Evolutionary conservation across 805 yeast species (phyloP).

Genomic region (Starmerella ratchasimensis): DNA sequence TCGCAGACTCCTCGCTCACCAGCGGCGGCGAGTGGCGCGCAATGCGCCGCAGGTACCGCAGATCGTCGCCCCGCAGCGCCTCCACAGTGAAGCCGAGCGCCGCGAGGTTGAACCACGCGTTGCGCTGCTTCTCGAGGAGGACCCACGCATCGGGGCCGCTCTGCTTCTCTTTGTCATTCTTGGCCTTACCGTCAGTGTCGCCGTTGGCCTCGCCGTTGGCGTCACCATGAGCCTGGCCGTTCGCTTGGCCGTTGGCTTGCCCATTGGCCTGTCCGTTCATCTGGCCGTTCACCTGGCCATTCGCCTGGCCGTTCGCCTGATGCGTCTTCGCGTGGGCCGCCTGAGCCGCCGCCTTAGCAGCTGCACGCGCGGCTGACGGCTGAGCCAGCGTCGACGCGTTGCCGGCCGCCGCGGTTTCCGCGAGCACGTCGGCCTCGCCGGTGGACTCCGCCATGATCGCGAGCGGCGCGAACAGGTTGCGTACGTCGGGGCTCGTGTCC

Average conservation of each 20-base stretch:
- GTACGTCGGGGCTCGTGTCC: conserved; percentile 32
- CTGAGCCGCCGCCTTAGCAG: too few relatives aligned
- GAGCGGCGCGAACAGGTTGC: conserved; percentile 47
- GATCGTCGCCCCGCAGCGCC: conserved; percentile 35
- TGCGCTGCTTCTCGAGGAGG: conserved; percentile 36
- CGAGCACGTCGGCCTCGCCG: too few relatives aligned
- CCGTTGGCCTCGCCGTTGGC: not conserved
- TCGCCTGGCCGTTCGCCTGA: not conserved
- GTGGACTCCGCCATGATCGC: conserved; percentile 51
- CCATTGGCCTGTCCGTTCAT: too few relatives aligned
- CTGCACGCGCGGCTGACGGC: too few relatives aligned
- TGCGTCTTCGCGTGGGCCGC: too few relatives aligned
- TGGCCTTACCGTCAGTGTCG: not conserved
- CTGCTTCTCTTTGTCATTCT: not conserved
- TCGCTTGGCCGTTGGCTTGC: not conserved
- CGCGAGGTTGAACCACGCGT: conserved; percentile 88
- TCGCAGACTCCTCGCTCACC: conserved; percentile 66
- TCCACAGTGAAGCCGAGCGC: conserved; percentile 72
- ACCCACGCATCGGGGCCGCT: conserved; percentile 42
- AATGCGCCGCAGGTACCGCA: conserved; percentile 43
- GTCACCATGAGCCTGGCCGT: not conserved
- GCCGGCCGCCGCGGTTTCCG: too few relatives aligned
- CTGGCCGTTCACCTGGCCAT: too few relatives aligned
- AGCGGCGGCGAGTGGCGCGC: conserved; percentile 82
- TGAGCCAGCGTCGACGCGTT: too few relatives aligned